These are phyloP conservation scores for Pseudogymnoascus verrucosus DNA, from an alignment of 2,329 filamentous ascomycete species.

Conservation along the genomic window DNA sequence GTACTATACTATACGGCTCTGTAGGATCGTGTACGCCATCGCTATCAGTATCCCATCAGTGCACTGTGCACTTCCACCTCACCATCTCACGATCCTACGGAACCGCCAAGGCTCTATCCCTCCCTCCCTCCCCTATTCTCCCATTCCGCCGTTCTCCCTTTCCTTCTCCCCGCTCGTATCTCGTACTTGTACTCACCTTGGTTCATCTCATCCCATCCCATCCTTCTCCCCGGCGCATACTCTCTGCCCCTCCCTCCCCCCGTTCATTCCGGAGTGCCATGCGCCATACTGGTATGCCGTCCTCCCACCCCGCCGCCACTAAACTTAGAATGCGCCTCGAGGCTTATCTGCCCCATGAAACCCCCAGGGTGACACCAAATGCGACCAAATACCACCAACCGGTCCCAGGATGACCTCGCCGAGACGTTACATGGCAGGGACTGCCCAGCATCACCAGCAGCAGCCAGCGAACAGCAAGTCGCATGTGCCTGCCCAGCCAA, in stretches of 20 bases:
- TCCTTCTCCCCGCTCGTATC: not conserved
- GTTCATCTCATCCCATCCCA: not conserved
- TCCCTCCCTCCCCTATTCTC: not conserved
- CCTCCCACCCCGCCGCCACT: not conserved
- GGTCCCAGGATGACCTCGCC: not conserved
- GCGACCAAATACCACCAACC: not conserved
- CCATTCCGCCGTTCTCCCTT: not conserved
- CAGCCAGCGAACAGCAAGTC: not conserved
- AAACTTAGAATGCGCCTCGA: slow-evolving; percentile 1
- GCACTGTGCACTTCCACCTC: not conserved
- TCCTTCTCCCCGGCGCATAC: not conserved
- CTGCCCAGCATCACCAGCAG: not conserved
- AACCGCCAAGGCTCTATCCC: not conserved
- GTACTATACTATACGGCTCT: not conserved
- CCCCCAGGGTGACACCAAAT: not conserved
- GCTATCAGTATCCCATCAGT: not conserved
- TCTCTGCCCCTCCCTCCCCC: not conserved
- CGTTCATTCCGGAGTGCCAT: not conserved
- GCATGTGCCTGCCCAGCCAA: slow-evolving; percentile 1
- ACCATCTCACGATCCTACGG: not conserved
- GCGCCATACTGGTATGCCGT: not conserved
- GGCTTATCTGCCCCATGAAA: not conserved
- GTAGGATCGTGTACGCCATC: not conserved
- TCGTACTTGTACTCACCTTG: not conserved
- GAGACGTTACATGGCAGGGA: not conserved